Base-by-base conservation (phyloP, 2,329 filamentous ascomycete species). In the Epichloe glyceriae region DNA sequence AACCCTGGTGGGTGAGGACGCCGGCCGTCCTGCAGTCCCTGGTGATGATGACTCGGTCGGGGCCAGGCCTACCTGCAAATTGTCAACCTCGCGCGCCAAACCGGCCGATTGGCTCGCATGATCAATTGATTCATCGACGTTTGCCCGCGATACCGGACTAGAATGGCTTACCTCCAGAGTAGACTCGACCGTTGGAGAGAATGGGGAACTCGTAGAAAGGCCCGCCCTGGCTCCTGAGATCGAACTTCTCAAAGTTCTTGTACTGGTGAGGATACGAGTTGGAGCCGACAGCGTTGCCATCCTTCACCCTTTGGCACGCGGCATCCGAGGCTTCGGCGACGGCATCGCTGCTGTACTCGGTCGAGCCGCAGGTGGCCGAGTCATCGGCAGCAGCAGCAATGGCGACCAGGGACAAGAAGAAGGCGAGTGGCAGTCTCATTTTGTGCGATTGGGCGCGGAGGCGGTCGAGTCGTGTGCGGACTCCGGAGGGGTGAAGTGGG, bases 151-250 rank as follows among this genome's bases (percentile, higher is more conserved):
- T 10, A 26, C 2, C 26, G 26, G 26, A 26, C 26, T 26, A 8
- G 26, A 26, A 8, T 26, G 26, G 34, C 70, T 60, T 60, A 78
- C 75, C 76, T 46, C 81, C 80, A 52, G 61, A 72, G 61, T 81
- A 84, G 2, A 73, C 57, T 19, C 72, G 73, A 15, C 52, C 52
- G 12, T 70, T 73, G 14, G 62, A 65, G 59, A 76, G 55, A 49
- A 85, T 70, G 1, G 81, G 81, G 62, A 82, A 85, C 63, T 85
- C 81, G 53, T 81, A 74, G 61, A 79, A 85, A 0, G 79, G 78
- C 0, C 76, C 78, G 3, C 61, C 55, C 5, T 82, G 73, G 2
- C 69, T 56, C n/a, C 57, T 52, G 62, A 85, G 83, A 40, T 69
- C 64, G 61, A 85, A 83, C 17, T 76, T 79, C 60, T 84, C 80